Base-by-base conservation (phyloP, 495 filamentous ascomycete genomes). In the Podospora appendiculata region DNA sequence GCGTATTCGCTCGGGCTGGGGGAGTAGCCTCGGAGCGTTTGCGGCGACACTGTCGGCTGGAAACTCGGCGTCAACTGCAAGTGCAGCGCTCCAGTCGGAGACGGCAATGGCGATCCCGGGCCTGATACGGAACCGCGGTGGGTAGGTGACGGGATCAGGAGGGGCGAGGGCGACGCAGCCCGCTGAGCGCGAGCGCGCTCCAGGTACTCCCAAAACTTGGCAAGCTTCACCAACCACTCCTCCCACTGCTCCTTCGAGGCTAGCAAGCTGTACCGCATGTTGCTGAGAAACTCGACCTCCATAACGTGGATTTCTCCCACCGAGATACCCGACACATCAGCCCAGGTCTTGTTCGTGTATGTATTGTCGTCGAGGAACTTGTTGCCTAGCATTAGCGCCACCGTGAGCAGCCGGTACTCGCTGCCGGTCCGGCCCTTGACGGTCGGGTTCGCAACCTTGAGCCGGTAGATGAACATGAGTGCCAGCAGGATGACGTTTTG, bases 291-390 rank as follows among this genome's bases (percentile, higher is more conserved):
- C 67, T 99, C 94, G 0, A 99, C 94, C 65, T 99, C 94, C 94
- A 99, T 99, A 39, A 96, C 83, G 63, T 99, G 94, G 41, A 99
- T 95, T 69, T 99, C 94, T 48, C 83, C 83, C 11, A 97, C 94
- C 4, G 87, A 86, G 53, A 99, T 95, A 14, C 89, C 86, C 19
- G 94, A 96, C 41, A 99, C 94, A 59, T 99, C 94, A 12, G 94
- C 93, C 94, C 94, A 99, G 1, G 94, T 97, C 75, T 97, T 96
- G 75, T 99, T 99, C 48, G 94, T 97, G 70, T 97, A 99, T 2
- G 94, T 97, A 67, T 97, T 99, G 62, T 99, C 94, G 64, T 99
- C 94, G 57, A 99, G 72, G 62, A 96, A 99, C 76, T 99, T 99
- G 70, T 97, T 99, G 52, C 91, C 93, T 41, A 99, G 74, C 94